Conservation (phyloP, 345 rosid genomes). For the Citrus trifoliata region DNA sequence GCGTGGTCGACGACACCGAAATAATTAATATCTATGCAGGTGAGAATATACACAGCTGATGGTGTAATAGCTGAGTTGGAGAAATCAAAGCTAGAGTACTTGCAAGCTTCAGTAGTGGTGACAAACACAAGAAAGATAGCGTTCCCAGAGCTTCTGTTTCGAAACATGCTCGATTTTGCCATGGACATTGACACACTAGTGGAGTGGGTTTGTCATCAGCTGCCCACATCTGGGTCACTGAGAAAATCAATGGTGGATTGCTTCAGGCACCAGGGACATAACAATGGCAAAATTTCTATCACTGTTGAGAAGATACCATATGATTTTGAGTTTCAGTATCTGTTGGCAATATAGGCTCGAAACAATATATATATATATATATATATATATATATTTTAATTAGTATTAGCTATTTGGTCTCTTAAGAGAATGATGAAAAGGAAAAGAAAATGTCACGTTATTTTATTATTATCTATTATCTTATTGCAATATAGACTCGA, state of each 20-base stretch:
- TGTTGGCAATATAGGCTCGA: slow-evolving; percentile 52
- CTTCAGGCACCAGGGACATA: slow-evolving; percentile 47
- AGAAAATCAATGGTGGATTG: slow-evolving; percentile 93
- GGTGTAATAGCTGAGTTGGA: slow-evolving; percentile 64
- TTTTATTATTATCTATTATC: too few species aligned
- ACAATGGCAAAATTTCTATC: slow-evolving; percentile 40
- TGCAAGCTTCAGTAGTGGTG: slow-evolving; percentile 78
- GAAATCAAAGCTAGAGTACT: slow-evolving; percentile 81
- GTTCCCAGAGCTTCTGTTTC: slow-evolving; percentile 70
- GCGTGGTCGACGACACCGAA: neutral
- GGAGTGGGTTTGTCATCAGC: slow-evolving; percentile 90
- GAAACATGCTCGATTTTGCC: slow-evolving; percentile 56
- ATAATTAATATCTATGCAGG: slow-evolving; percentile 35
- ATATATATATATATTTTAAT: too few species aligned
- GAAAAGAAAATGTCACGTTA: neutral
- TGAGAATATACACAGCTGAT: slow-evolving; percentile 78
- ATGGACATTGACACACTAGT: slow-evolving; percentile 51
- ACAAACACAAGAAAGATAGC: slow-evolving; percentile 62
- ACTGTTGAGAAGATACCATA: slow-evolving; percentile 71
- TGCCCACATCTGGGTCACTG: slow-evolving; percentile 77
- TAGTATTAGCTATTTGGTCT: neutral
- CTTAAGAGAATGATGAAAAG: neutral
- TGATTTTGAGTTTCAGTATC: slow-evolving; percentile 84
- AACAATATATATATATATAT: too few species aligned
- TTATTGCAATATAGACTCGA: too few species aligned